Percentiles rank a stretch among this genome's conserved stretches.
Conservation (phyloP, 2,329 filamentous ascomycete genomes). For the Aspergillus sp. region DNA sequence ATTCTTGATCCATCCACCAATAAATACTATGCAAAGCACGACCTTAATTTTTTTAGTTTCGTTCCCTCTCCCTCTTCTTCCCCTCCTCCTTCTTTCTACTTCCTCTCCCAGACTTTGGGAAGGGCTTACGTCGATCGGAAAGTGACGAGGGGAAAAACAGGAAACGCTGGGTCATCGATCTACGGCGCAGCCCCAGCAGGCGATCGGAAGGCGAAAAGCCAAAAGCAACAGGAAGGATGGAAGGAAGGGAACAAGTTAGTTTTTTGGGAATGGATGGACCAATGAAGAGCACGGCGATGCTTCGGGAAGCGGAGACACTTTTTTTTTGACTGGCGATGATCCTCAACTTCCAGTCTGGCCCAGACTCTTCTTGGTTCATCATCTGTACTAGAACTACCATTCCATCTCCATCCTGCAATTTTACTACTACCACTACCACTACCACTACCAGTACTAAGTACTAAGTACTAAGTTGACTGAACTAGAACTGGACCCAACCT, state of each 20-base stretch:
- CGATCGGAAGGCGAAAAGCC: background rate
- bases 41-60: too few species aligned
- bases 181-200: background rate
- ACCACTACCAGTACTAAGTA: too few species aligned
- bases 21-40: too few species aligned
- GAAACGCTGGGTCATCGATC: background rate
- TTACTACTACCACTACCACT: too few species aligned
- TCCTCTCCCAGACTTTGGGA: too few species aligned
- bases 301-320: conserved; percentile 2
- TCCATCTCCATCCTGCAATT: background rate
- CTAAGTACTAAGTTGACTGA: too few species aligned
- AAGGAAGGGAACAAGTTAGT: background rate
- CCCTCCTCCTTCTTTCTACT: too few species aligned
- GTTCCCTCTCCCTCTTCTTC: too few species aligned
- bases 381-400: background rate
- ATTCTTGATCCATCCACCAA: too few species aligned
- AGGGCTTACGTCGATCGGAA: too few species aligned
- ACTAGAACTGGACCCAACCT: too few species aligned
- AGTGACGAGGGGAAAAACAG: too few species aligned
- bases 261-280: background rate
- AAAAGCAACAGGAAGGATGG: background rate
- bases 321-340: conserved; percentile 2
- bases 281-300: conserved; percentile 3
- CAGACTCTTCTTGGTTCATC: conserved; percentile 4
- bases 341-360: conserved; percentile 4